Percentiles rank a stretch among this genome's conserved stretches.
phyloP scores from a whole-genome alignment of 2,329 filamentous ascomycete species.

The Phaeomoniella chlamydospora region DNA sequence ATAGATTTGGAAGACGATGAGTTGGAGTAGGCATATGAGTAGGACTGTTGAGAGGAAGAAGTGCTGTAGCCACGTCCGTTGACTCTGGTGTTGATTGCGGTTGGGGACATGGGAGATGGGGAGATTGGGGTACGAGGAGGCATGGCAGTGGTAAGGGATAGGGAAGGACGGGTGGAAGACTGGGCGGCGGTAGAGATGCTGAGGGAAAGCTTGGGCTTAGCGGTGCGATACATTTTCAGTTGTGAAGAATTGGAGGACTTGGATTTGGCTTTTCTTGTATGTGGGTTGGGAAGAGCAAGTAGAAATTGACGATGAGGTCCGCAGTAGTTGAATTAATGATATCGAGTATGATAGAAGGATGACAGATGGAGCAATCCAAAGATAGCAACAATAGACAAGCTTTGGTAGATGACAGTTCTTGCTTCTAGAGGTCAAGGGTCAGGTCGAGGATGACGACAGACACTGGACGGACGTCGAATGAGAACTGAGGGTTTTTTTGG shows the following conservation, averaged over 20 bases:
- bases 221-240: slow-evolving; percentile 24
- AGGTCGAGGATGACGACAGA: neutral
- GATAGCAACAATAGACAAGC: too few relatives aligned
- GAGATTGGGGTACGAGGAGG: slow-evolving; percentile 26
- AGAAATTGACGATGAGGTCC: too few relatives aligned
- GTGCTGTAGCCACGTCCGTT: slow-evolving; percentile 24
- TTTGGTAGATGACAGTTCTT: too few relatives aligned
- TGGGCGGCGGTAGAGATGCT: slow-evolving; percentile 24
- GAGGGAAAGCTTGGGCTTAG: slow-evolving; percentile 32
- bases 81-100: slow-evolving; percentile 20
- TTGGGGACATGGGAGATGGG: slow-evolving; percentile 26
- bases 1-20: slow-evolving; percentile 29
- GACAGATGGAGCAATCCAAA: too few relatives aligned
- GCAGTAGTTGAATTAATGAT: too few relatives aligned
- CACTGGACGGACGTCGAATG: neutral
- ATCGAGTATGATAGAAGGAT: too few relatives aligned
- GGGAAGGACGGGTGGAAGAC: slow-evolving; percentile 18
- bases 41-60: slow-evolving; percentile 16
- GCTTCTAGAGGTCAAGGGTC: too few relatives aligned
- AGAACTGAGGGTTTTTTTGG: neutral
- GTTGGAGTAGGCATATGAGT: slow-evolving; percentile 27
- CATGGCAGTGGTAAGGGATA: slow-evolving; percentile 19
- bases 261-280: slow-evolving; percentile 4
- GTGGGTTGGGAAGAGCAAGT: slow-evolving; percentile 3
- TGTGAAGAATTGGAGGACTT: slow-evolving; percentile 2